Percentiles rank a stretch among this genome's conserved stretches.
These are phyloP conservation scores for Lactarius sanguifluus DNA, from an alignment of 768 basidiomycete species.

Conservation along the genomic window DNA sequence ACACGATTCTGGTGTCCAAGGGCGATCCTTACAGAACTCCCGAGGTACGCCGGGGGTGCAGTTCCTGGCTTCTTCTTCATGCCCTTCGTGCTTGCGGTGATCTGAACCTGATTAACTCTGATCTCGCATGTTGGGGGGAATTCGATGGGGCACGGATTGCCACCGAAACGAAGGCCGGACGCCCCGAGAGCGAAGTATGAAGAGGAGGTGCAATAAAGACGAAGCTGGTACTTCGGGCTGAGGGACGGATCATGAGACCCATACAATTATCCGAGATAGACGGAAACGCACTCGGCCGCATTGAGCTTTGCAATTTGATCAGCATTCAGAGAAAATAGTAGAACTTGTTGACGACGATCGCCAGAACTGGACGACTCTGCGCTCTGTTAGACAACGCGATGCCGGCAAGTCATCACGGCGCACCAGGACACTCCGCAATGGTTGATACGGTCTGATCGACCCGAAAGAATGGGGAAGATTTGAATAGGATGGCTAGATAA, in stretches of 20 bases:
- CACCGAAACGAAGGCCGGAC: conserved; percentile 50
- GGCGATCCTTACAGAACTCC: conserved; percentile 43
- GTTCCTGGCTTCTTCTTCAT: conserved; percentile 95
- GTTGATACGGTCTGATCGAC: conserved; percentile 64
- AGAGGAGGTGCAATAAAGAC: conserved; percentile 87
- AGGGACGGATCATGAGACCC: conserved; percentile 5
- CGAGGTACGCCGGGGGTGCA: conserved; percentile 82
- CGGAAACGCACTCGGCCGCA: conserved; percentile 38
- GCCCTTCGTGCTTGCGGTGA: conserved; percentile 81
- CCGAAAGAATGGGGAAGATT: conserved; percentile 74
- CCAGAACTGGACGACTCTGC: conserved; percentile 75
- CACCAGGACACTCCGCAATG: conserved; percentile 79
- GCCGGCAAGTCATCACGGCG: conserved; percentile 24
- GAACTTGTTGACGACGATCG: conserved; percentile 65
- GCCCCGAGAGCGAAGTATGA: conserved; percentile 58
- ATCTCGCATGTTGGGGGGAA: conserved; percentile 93
- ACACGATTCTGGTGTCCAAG: conserved; percentile 60
- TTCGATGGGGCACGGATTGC: conserved; percentile 72
- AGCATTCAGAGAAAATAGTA: conserved; percentile 62
- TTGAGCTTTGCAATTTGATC: conserved; percentile 65
- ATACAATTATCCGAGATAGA: background rate
- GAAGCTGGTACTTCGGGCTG: conserved; percentile 74
- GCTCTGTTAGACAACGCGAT: conserved; percentile 10
- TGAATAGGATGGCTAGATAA: conserved; percentile 66
- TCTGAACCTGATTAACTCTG: conserved; percentile 68